A percentile compares a stretch with the other conserved stretches of the same genome.
phyloP scores from a whole-genome alignment of 176 grass and related monocot genomes.

The Bothriochloa decipiens region DNA sequence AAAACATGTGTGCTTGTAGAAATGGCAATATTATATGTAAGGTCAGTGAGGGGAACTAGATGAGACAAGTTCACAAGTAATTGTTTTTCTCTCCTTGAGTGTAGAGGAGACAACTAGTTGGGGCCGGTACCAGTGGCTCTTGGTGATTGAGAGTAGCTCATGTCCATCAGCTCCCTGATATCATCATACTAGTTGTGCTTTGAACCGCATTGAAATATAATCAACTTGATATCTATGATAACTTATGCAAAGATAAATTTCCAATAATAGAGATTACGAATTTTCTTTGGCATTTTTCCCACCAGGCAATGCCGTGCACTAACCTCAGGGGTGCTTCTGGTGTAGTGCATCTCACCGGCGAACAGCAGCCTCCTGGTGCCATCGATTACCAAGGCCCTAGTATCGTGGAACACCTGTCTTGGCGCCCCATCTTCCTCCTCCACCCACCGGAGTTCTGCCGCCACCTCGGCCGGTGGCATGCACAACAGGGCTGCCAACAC shows the following conservation, averaged over 20 bases:
- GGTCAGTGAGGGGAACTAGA: neutral
- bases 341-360: constrained; percentile 84
- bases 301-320: neutral
- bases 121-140: neutral
- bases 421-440: neutral
- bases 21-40: neutral
- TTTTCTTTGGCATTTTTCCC: too few relatives aligned
- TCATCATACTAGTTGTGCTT: neutral
- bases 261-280: neutral
- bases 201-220: neutral
- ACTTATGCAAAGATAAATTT: neutral
- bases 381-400: constrained; percentile 64
- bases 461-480: neutral
- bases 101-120: too few relatives aligned
- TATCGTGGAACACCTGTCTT: constrained; percentile 58
- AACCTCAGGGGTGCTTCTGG: constrained; percentile 81
- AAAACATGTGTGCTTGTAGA: neutral
- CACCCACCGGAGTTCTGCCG: neutral
- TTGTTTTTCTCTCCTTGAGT: neutral
- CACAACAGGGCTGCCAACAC: neutral
- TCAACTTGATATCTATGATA: neutral
- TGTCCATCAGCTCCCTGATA: neutral
- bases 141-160: neutral
- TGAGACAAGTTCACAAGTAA: too few relatives aligned
- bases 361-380: constrained; percentile 71